Conservation (phyloP, 169 alveolate species). For the Cryptosporidium ryanae region DNA sequence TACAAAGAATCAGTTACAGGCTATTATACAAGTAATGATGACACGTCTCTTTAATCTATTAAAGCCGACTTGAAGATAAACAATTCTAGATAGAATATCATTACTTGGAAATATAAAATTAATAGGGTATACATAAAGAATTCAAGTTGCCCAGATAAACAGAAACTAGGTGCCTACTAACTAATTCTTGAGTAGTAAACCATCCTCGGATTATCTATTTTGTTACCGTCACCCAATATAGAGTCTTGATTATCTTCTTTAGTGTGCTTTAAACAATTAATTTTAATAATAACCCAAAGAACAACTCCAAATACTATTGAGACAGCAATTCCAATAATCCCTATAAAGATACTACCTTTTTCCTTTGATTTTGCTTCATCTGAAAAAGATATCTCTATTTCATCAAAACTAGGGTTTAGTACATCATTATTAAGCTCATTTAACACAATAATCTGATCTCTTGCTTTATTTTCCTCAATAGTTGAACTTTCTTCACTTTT, state of each 20-base stretch:
- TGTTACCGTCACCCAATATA: conserved; percentile 33
- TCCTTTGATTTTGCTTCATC: neutral
- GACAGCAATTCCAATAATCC: conserved; percentile 8
- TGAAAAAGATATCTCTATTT: neutral
- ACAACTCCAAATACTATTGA: conserved; percentile 38
- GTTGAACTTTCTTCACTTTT: neutral
- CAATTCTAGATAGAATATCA: too few relatives aligned
- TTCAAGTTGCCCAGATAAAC: too few relatives aligned
- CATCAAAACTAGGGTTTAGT: neutral
- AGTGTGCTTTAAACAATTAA: neutral
- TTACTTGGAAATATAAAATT: too few relatives aligned
- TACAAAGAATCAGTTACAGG: too few relatives aligned
- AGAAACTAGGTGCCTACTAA: neutral
- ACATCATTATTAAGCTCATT: conserved; percentile 4
- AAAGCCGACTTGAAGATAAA: too few relatives aligned
- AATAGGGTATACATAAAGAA: too few relatives aligned
- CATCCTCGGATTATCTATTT: conserved; percentile 7
- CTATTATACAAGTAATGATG: neutral
- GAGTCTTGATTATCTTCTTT: conserved; percentile 8
- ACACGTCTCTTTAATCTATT: neutral
- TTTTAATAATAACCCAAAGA: conserved; percentile 19
- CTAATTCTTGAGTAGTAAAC: neutral
- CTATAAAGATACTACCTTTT: neutral
- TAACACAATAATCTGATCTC: neutral
- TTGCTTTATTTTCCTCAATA: neutral